A percentile compares a stretch with the other conserved stretches of the same genome.
phyloP scores from a whole-genome alignment of 2,329 filamentous ascomycete genomes.

The Periconia macrospinosa region DNA sequence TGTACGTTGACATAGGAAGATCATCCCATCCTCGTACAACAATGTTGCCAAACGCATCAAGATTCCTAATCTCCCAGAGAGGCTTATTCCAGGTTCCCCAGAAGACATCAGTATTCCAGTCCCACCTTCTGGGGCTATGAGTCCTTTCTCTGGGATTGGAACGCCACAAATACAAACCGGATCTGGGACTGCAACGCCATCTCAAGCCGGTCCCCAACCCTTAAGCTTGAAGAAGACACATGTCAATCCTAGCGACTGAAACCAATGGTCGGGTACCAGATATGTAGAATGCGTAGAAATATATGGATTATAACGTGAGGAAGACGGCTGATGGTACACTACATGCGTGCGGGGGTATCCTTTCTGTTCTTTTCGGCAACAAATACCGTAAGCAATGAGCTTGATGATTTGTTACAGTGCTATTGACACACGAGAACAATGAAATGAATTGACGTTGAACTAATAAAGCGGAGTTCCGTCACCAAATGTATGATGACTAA shows the following conservation, averaged over 20 bases:
- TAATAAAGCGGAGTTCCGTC: too few species aligned
- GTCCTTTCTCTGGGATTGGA: constrained; percentile 46
- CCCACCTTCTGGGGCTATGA: constrained; percentile 57
- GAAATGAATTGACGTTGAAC: too few species aligned
- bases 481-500: too few species aligned
- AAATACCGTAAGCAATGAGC: too few species aligned
- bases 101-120: constrained; percentile 81
- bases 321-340: constrained; percentile 11
- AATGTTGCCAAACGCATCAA: constrained; percentile 91
- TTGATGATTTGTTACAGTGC: too few species aligned
- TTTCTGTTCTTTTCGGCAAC: neutral
- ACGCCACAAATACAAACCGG: constrained; percentile 32
- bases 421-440: too few species aligned
- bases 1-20: constrained; percentile 46
- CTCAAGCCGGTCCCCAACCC: constrained; percentile 19
- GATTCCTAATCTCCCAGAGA: constrained; percentile 69
- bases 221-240: constrained; percentile 30
- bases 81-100: constrained; percentile 74
- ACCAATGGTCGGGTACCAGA: constrained; percentile 22
- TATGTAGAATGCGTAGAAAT: constrained; percentile 20
- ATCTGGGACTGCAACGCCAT: constrained; percentile 31
- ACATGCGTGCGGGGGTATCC: neutral
- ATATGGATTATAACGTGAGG: constrained; percentile 14
- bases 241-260: constrained; percentile 34
- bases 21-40: constrained; percentile 95